Percentiles rank a stretch among this genome's conserved stretches.
Evolutionary conservation across 2,329 filamentous ascomycete genomes (phyloP).

Genomic region (Myotisia sp.): DNA sequence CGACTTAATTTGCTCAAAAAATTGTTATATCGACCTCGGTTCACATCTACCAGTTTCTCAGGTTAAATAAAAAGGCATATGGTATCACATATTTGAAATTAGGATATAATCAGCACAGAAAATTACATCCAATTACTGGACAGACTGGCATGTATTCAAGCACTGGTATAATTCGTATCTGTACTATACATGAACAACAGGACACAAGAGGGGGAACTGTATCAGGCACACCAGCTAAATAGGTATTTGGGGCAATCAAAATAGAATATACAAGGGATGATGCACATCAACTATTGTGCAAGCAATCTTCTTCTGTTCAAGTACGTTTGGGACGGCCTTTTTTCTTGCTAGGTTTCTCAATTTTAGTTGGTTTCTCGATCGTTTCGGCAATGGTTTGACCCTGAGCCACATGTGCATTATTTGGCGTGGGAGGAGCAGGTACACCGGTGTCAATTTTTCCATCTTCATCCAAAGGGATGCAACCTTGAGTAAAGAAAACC

Average conservation of each 20-base stretch:
- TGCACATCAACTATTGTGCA: background rate
- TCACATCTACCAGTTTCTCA: too few species aligned
- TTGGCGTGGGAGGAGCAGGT: slow-evolving; percentile 8
- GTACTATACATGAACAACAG: too few species aligned
- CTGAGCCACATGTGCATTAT: slow-evolving; percentile 3
- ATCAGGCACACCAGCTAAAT: too few species aligned
- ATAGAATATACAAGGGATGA: background rate
- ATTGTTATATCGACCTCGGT: too few species aligned
- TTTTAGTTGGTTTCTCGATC: background rate
- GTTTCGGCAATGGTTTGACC: background rate
- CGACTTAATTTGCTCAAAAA: too few species aligned
- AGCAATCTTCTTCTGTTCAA: background rate
- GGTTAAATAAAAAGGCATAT: too few species aligned
- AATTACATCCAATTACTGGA: too few species aligned
- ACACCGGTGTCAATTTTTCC: slow-evolving; percentile 14
- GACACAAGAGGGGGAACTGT: too few species aligned
- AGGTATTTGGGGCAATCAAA: background rate
- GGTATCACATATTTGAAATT: too few species aligned
- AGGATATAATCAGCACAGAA: too few species aligned
- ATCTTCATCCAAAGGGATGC: slow-evolving; percentile 37
- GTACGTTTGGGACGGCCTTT: slow-evolving; percentile 9
- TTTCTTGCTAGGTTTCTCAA: slow-evolving; percentile 6
- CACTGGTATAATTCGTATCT: too few species aligned
- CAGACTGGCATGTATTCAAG: too few species aligned
- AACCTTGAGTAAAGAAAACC: slow-evolving; percentile 87